Conservation (phyloP, 1,284 basidiomycete genomes). For the Polyporus tsugae region DNA sequence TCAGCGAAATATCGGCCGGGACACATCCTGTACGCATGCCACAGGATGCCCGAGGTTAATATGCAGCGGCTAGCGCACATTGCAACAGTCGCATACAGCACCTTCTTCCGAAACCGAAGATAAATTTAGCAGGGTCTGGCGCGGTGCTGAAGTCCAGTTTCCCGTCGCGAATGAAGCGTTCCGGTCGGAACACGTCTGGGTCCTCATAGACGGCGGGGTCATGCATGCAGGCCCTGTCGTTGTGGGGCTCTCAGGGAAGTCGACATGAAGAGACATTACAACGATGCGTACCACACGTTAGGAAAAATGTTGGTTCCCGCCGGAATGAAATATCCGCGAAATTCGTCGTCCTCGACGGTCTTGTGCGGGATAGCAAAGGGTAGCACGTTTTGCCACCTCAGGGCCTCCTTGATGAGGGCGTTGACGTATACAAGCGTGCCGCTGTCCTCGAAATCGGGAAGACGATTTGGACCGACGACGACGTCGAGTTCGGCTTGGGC, state of each 20-base stretch:
- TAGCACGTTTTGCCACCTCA: constrained; percentile 33
- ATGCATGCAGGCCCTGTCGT: constrained; percentile 27
- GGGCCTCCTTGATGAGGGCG: constrained; percentile 34
- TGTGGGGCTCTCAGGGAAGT: neutral
- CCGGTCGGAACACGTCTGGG: constrained; percentile 29
- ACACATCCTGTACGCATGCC: neutral
- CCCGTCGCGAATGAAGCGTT: constrained; percentile 28
- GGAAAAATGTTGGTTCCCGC: constrained; percentile 31
- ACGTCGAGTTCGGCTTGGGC: constrained; percentile 43
- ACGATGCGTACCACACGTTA: constrained; percentile 38
- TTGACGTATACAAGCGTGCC: constrained; percentile 31
- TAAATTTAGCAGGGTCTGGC: constrained; percentile 15
- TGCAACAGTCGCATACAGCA: neutral
- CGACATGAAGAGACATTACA: neutral
- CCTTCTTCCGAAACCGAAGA: constrained; percentile 33
- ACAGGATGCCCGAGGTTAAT: neutral
- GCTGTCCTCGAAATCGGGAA: constrained; percentile 32
- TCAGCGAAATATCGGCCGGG: neutral
- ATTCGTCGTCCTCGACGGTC: constrained; percentile 27
- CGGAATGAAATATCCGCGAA: constrained; percentile 35
- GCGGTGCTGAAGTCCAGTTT: constrained; percentile 18
- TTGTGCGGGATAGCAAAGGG: constrained; percentile 24
- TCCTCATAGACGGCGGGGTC: constrained; percentile 29
- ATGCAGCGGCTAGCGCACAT: neutral
- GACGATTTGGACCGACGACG: constrained; percentile 36